phyloP scores from a whole-genome alignment of 1,139 yeast genomes.

The Scheffersomyces stambukii region DNA sequence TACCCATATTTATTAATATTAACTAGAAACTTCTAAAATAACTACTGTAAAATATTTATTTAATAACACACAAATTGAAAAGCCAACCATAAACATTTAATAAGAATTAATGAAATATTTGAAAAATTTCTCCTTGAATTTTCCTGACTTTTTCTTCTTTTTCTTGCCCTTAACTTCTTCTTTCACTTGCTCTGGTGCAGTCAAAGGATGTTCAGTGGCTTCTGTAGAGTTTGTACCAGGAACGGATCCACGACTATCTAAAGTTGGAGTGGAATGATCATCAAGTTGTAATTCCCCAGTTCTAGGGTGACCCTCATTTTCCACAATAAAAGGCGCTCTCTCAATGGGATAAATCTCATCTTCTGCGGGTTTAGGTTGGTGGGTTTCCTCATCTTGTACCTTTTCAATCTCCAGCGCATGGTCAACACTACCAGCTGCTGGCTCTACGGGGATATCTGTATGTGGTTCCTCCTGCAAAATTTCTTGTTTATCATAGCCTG shows the following conservation, averaged over 20 bases:
- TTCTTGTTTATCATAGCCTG: no score
- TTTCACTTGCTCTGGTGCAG: constrained; percentile 1
- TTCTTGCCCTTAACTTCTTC: constrained; percentile 4
- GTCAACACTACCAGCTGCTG: not conserved
- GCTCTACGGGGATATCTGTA: constrained; percentile 1
- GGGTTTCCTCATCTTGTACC: not conserved
- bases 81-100: constrained; percentile 10
- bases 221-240: constrained; percentile 6
- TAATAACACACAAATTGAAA: not conserved
- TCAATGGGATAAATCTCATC: no score
- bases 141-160: constrained; percentile 14
- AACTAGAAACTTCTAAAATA: not conserved
- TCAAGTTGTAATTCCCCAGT: no score
- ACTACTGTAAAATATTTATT: not conserved
- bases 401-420: not conserved
- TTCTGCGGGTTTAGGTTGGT: not conserved
- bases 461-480: no score
- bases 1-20: not conserved
- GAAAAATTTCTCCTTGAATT: constrained; percentile 30
- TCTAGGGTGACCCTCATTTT: no score
- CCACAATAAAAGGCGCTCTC: no score
- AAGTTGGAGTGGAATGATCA: constrained; percentile 3
- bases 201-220: constrained; percentile 4
- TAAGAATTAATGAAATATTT: constrained; percentile 35
- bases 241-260: constrained; percentile 7